phyloP scores from a whole-genome alignment of 2,329 filamentous ascomycete genomes.

The Colletotrichum tofieldiae region DNA sequence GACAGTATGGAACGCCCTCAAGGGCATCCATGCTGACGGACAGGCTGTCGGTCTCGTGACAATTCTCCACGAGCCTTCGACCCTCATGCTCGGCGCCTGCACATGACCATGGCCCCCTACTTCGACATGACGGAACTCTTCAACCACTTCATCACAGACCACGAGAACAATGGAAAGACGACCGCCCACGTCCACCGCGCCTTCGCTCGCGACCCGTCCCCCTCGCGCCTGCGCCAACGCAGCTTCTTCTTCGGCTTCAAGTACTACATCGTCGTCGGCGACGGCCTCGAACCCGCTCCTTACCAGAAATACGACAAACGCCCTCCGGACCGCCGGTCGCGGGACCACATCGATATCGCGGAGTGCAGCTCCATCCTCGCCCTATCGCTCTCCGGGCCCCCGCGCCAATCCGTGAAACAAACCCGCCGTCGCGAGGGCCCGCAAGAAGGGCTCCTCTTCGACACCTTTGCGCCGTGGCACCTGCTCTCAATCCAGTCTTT shows the following conservation, averaged over 20 bases:
- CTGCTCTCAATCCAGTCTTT: slow-evolving; percentile 72
- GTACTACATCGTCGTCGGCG: slow-evolving; percentile 74
- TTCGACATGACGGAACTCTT: slow-evolving; percentile 77
- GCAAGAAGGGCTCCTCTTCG: slow-evolving; percentile 67
- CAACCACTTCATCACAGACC: slow-evolving; percentile 66
- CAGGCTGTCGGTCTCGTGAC: slow-evolving; percentile 70
- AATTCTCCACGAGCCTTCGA: slow-evolving; percentile 73
- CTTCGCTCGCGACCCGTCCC: slow-evolving; percentile 53
- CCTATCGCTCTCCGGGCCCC: slow-evolving; percentile 68
- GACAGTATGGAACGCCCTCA: slow-evolving; percentile 60
- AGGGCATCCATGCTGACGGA: slow-evolving; percentile 54
- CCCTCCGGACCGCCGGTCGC: slow-evolving; percentile 54
- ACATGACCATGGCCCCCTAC: slow-evolving; percentile 69
- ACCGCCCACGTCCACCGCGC: slow-evolving; percentile 66
- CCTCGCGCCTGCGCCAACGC: slow-evolving; percentile 64
- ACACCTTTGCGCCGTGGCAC: slow-evolving; percentile 74
- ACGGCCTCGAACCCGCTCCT: slow-evolving; percentile 69
- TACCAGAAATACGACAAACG: slow-evolving; percentile 72
- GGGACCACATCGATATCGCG: slow-evolving; percentile 71
- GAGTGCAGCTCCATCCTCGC: slow-evolving; percentile 74
- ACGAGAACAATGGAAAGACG: slow-evolving; percentile 59
- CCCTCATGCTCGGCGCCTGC: slow-evolving; percentile 73
- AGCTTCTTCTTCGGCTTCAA: slow-evolving; percentile 77
- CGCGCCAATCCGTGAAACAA: slow-evolving; percentile 65
- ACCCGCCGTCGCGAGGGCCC: slow-evolving; percentile 62